Evolutionary conservation across 495 filamentous ascomycete genomes (phyloP), one percentile per base, ranked within the genome.

Genomic region (Apodospora peruviana): DNA sequence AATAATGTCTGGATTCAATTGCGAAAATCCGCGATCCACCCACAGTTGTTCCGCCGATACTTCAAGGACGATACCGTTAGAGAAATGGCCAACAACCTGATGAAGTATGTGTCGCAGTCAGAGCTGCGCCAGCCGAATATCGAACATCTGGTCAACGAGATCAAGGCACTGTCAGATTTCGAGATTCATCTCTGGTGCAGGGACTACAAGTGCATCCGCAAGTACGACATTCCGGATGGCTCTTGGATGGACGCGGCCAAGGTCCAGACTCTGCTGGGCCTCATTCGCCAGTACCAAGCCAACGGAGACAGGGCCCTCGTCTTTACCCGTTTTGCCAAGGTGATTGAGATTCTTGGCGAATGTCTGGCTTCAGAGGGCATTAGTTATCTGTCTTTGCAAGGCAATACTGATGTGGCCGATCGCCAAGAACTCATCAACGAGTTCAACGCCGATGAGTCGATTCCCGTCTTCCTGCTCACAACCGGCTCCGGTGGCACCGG

Each of bases 231-330:
- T 32, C 79, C 84, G 27, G 77, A 85, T 41, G 64, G 83, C 16
- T 84, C 90, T 42, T 96, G 90, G 90, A 87, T 95, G 80, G 81
- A 94, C 50, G 85, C 84, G n/a, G 91, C 91, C 17, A 98, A 98
- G 61, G 82, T 97, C 25, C 74, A 82, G 45, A 81, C 85, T 34
- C 75, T 98, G 16, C 75, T 83, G 35, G 77, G 83, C 50, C 77
- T 98, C 21, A 74, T 97, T 0, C 69, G 71, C 10, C 64, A 74
- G 5, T 95, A 87, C 69, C 85, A 83, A 57, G 72, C 77, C 47
- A 91, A 90, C 27, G 93, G 93, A 0, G 91, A 97, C 57, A 81
- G 91, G 1, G 81, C 85, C 0, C 75, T 98, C 2, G 76, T 98
- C 16, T 98, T 98, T 71, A 91, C 85, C 7, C 87, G 95, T 50